These are phyloP conservation scores for Stereum hirsutum DNA, from an alignment of 1,284 basidiomycete species.

Conservation along the genomic window DNA sequence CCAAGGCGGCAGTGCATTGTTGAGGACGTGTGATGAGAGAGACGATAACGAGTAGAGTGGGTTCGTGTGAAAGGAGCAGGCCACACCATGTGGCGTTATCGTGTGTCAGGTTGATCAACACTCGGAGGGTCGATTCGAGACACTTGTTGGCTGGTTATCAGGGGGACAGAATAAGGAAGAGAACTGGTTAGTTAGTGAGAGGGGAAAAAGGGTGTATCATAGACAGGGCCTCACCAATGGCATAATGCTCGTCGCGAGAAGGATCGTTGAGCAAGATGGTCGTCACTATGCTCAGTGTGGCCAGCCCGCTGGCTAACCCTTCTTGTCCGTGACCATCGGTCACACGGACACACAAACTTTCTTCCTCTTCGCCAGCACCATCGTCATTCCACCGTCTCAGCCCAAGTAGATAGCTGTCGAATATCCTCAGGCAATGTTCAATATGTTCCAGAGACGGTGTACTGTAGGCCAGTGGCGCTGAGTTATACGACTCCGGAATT, in stretches of 20 bases:
- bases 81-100: constrained; percentile 44
- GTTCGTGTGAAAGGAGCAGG: constrained; percentile 32
- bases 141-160: constrained; percentile 32
- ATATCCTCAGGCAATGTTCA: constrained; percentile 45
- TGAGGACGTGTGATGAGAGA: constrained; percentile 33
- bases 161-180: constrained; percentile 1
- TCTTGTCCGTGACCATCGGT: constrained; percentile 16
- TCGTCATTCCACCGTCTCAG: constrained; percentile 37
- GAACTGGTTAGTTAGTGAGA: not conserved
- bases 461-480: constrained; percentile 11
- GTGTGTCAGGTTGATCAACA: constrained; percentile 63
- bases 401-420: constrained; percentile 54
- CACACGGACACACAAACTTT: constrained; percentile 9
- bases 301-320: constrained; percentile 27
- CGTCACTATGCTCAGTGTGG: constrained; percentile 35
- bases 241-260: constrained; percentile 10
- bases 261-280: constrained; percentile 21
- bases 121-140: constrained; percentile 46
- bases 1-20: constrained; percentile 13
- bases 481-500: constrained; percentile 21
- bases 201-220: not conserved
- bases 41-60: constrained; percentile 35
- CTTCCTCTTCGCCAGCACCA: constrained; percentile 15
- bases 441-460: constrained; percentile 35
- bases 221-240: not conserved